These are phyloP conservation scores for Silene noctiflora DNA, from an alignment of 179 eudicot genomes.

Conservation along the genomic window DNA sequence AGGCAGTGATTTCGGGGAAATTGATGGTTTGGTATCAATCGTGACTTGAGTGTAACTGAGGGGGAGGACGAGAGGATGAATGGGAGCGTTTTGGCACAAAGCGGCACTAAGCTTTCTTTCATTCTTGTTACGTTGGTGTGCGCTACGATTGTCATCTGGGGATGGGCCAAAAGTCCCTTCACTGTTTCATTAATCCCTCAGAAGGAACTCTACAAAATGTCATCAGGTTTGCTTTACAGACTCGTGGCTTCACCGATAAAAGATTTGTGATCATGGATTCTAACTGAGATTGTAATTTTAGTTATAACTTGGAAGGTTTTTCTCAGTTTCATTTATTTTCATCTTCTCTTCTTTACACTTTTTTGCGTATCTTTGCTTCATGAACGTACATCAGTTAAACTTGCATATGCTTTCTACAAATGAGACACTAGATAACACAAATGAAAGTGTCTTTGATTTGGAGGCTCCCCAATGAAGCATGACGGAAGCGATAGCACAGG, in stretches of 20 bases:
- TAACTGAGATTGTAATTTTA: background rate
- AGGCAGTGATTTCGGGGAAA: constrained; percentile 6
- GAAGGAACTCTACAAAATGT: constrained; percentile 15
- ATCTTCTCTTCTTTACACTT: background rate
- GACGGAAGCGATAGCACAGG: no score
- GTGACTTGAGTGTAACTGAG: constrained; percentile 9
- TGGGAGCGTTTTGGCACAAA: constrained; percentile 17
- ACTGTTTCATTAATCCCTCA: constrained; percentile 26
- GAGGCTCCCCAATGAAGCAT: no score
- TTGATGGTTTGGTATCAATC: background rate
- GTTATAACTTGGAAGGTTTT: background rate
- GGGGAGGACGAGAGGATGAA: constrained; percentile 14
- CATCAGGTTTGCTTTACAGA: constrained; percentile 35
- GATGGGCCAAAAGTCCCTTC: constrained; percentile 34
- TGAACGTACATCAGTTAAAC: no score
- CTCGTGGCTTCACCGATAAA: background rate
- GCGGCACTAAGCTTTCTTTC: constrained; percentile 30
- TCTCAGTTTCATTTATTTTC: background rate
- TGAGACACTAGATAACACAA: background rate
- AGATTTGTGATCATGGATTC: no score
- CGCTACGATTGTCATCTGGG: constrained; percentile 29
- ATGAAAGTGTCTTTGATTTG: background rate
- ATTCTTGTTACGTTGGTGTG: constrained; percentile 29
- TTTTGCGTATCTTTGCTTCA: background rate
- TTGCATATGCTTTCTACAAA: background rate